Evolutionary conservation across 78 protist species (phyloP), one percentile per base, ranked within the genome.

Genomic region (Paratrimastix pyriformis): DNA sequence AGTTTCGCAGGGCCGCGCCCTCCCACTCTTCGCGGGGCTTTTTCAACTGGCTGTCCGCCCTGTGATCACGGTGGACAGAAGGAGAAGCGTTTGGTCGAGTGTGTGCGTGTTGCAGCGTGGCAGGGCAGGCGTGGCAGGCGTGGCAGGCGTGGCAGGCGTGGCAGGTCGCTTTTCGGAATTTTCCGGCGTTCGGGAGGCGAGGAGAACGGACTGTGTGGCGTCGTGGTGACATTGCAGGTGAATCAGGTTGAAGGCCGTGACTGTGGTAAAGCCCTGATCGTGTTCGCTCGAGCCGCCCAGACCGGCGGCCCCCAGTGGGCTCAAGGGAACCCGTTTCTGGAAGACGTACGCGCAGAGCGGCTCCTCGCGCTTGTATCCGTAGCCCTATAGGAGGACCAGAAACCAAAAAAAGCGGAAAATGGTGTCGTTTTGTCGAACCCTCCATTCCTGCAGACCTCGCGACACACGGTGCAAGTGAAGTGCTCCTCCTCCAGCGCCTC

Each of bases 1-100:
- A 72, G 80, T 90, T 90, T 64, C 94, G 86, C 24, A 90, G 64
- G 7, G 87, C 72, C 21, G 94, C 92, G 13, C 90, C 94, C 37
- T 84, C 91, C 93, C 92, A 90, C 40, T 88, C 93, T 33, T 59
- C 62, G n/a, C n/a, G n/a, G n/a, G n/a, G n/a, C n/a, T n/a, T n/a
- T n/a, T n/a, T n/a, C n/a, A n/a, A n/a, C n/a, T n/a, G n/a, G n/a
- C n/a, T n/a, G n/a, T n/a, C n/a, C n/a, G n/a, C n/a, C n/a, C n/a
- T n/a, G n/a, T n/a, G n/a, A n/a, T n/a, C n/a, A n/a, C n/a, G n/a
- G n/a, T n/a, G n/a, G n/a, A n/a, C n/a, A n/a, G n/a, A n/a, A n/a
- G n/a, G n/a, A n/a, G n/a, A n/a, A n/a, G n/a, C n/a, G n/a, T n/a
- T n/a, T n/a, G n/a, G n/a, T n/a, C n/a, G n/a, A n/a, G n/a, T n/a